A percentile compares a stretch with the other conserved stretches of the same genome.
phyloP scores from a whole-genome alignment of 345 rosid genomes.

The Cardiospermum halicacabum region DNA sequence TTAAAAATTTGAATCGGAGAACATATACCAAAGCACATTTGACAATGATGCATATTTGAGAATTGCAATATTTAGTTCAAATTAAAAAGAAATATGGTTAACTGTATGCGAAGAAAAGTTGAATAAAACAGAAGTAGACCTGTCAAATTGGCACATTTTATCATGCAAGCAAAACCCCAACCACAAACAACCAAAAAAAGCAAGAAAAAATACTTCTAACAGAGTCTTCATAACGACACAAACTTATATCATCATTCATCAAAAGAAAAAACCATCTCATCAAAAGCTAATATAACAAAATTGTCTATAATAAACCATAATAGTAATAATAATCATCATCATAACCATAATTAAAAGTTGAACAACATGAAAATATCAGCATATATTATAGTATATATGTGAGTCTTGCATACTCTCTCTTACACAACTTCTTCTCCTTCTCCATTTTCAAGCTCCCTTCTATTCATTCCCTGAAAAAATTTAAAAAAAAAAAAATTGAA shows the following conservation, averaged over 20 bases:
- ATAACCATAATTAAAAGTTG: background rate
- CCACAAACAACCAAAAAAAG: conserved; percentile 10
- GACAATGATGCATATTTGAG: no score
- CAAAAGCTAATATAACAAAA: conserved; percentile 1
- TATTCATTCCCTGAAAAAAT: no score
- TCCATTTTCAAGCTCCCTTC: no score
- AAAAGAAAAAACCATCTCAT: background rate
- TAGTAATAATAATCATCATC: no score
- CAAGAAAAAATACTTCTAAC: background rate
- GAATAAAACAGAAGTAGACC: conserved; percentile 21
- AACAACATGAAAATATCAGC: background rate
- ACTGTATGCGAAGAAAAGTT: conserved; percentile 19
- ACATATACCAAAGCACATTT: no score
- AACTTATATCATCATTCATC: no score
- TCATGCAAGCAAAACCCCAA: conserved; percentile 37
- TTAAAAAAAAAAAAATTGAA: no score
- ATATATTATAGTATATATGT: no score
- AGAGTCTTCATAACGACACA: no score
- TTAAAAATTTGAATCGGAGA: no score
- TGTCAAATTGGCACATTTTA: conserved; percentile 29
- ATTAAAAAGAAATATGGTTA: background rate
- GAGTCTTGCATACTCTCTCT: no score
- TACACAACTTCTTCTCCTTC: no score
- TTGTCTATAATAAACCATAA: conserved; percentile 14
- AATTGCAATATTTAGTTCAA: background rate